Base-by-base conservation (phyloP, 164 flowering plant genomes). In the Kingdonia uniflora region DNA sequence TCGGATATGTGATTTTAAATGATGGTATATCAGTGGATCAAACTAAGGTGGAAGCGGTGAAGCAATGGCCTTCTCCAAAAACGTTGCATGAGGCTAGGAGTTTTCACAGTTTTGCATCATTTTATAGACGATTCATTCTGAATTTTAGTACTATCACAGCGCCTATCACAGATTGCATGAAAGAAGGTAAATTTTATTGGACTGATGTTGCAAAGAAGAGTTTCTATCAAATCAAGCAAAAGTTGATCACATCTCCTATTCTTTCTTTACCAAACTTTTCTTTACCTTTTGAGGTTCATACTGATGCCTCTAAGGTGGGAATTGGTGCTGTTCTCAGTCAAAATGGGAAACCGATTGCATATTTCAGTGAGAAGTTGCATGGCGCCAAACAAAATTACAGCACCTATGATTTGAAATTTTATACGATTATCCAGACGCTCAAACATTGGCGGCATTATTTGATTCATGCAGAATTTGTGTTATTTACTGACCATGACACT, bases 391-490 rank as follows among this genome's bases (percentile, higher is more conserved):
- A 16, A 15, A 50, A 25, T 25, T 50, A 50, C n/a, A 33, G 23
- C 2, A 1, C 37, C 2, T 52, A 52, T 4, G 43, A 52, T 2
- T 17, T 37, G 10, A 14, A 52, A 20, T 39, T 52, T 14, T 52
- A 52, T 37, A 1, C 55, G 2, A 10, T 37, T 2, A 37, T 52
- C 13, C 22, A 37, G 14, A 22, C 42, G 1, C 17, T 52, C 14
- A 19, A 53, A 17, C 46, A 53, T 53, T 53, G 35, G 56, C 45
- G 20, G 14, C 45, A 22, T 40, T 53, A 53, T 17, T 10, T 40
- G 16, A 42, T 48, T 39, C 56, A 42, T 14, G 2, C 1, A 37
- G 56, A 22, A 15, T 39, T 53, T 24, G 17, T 40, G 11, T 4
- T 23, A 13, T 40, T 11, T 15, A 21, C 46, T 14, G 12, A 53